These are phyloP conservation scores for Vigna mungo DNA, from an alignment of 306 rosid species.

Conservation along the genomic window DNA sequence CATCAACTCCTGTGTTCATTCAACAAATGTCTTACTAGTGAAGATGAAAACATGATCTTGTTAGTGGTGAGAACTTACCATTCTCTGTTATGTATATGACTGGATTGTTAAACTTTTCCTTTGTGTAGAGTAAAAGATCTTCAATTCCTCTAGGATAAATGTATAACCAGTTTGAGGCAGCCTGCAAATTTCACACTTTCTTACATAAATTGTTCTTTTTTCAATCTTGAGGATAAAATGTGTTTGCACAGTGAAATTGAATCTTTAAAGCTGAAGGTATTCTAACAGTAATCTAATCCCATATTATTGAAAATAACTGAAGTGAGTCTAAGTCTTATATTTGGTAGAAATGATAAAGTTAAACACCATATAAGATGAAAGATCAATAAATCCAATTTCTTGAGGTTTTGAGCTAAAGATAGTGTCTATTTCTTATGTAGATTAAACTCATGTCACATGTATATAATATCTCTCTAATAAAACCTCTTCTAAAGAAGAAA, in stretches of 20 bases:
- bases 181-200: slow-evolving; percentile 24
- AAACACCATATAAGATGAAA: too few species aligned
- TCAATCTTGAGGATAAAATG: not conserved
- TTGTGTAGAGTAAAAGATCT: slow-evolving; percentile 49
- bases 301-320: too few species aligned
- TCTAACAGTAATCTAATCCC: not conserved
- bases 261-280: not conserved
- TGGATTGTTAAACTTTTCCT: slow-evolving; percentile 51
- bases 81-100: slow-evolving; percentile 60
- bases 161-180: slow-evolving; percentile 47
- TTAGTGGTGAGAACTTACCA: slow-evolving; percentile 43
- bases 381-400: too few species aligned
- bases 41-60: not conserved
- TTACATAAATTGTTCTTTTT: not conserved
- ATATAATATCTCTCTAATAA: too few species aligned
- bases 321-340: too few species aligned
- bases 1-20: slow-evolving; percentile 40
- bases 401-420: too few species aligned
- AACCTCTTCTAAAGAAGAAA: too few species aligned
- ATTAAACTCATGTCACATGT: too few species aligned
- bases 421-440: too few species aligned
- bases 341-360: too few species aligned
- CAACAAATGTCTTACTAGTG: not conserved
- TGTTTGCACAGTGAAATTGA: not conserved
- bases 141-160: slow-evolving; percentile 58